Evolutionary conservation across 2,329 filamentous ascomycete species (phyloP), one percentile per base, ranked within the genome.

Genomic region (Nothophoma quercina): DNA sequence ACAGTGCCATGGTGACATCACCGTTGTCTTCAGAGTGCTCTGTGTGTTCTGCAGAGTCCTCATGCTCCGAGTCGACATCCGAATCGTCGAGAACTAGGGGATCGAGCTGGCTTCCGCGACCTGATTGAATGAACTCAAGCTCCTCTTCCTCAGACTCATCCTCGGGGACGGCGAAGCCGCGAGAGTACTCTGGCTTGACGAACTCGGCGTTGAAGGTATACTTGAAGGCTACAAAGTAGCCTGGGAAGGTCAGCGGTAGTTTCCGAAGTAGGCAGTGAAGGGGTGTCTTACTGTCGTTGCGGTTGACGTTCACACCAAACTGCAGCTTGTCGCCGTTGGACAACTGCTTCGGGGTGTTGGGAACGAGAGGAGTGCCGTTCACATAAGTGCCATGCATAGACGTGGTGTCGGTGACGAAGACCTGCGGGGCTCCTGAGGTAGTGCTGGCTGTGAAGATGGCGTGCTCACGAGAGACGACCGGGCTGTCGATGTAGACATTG

Each of bases 391-490:
- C 85, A 65, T 88, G 85, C 79, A 86, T 85, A 7, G 85, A 87
- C 26, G 77, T 79, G 15, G 75, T 74, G 63, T 88, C 85, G 52
- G 71, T 74, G 54, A 88, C 75, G 43, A 75, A 79, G 36, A 85
- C 70, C 7, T 53, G 55, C 21, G 68, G 61, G 9, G 40, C 29
- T 22, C 63, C 60, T 26, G 44, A 42, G 45, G 23, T 38, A 9
- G 56, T 39, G 41, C 65, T 60, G 33, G 60, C 60, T 2, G 64
- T 69, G 29, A 78, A 59, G 44, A 82, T 73, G 13, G 88, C 89
- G 72, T 91, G 88, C 9, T 83, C 70, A 35, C 88, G 80, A 19
- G 88, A 90, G 79, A 91, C 88, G 28, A 91, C 88, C 0, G 88
- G 84, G 50, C 84, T 88, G 59, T 90, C 83, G 52, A 90, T 88